Evolutionary conservation across 148 eudicot species (phyloP).

Genomic region (Nepenthes gracilis): DNA sequence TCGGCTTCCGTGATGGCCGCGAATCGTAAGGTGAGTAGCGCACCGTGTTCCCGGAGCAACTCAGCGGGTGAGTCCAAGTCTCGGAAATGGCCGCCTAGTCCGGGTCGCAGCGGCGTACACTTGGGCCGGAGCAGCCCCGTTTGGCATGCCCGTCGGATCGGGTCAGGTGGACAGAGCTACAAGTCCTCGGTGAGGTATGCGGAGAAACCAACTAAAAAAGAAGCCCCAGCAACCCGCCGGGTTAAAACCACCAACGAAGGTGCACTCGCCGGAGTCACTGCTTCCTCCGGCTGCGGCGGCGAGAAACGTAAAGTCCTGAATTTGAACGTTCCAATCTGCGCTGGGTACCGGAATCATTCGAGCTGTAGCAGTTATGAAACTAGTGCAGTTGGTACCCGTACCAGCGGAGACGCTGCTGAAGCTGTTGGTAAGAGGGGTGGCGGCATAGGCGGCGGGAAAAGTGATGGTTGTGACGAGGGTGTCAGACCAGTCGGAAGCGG

Average conservation of each 20-base stretch:
- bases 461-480: slow-evolving; percentile 13
- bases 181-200: neutral
- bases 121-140: slow-evolving; percentile 75
- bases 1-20: slow-evolving; percentile 4
- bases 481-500: slow-evolving; percentile 22
- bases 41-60: slow-evolving; percentile 83
- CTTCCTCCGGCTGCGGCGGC: slow-evolving; percentile 1
- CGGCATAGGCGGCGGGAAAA: slow-evolving; percentile 7
- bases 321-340: slow-evolving; percentile 57
- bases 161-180: slow-evolving; percentile 5
- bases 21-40: slow-evolving; percentile 59
- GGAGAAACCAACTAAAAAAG: neutral
- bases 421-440: neutral
- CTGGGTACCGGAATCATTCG: slow-evolving; percentile 41
- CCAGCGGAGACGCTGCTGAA: slow-evolving; percentile 1
- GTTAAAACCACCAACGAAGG: neutral
- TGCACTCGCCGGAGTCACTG: neutral
- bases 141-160: slow-evolving; percentile 45
- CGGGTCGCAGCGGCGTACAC: slow-evolving; percentile 46
- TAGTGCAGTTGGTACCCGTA: slow-evolving; percentile 3
- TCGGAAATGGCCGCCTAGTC: slow-evolving; percentile 37
- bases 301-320: slow-evolving; percentile 22
- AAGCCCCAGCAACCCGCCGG: neutral
- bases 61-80: slow-evolving; percentile 65
- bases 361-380: slow-evolving; percentile 37